A percentile compares a stretch with the other conserved stretches of the same genome.
These are phyloP conservation scores for Apiospora hydei DNA, from an alignment of 2,329 filamentous ascomycete genomes.

Conservation along the genomic window DNA sequence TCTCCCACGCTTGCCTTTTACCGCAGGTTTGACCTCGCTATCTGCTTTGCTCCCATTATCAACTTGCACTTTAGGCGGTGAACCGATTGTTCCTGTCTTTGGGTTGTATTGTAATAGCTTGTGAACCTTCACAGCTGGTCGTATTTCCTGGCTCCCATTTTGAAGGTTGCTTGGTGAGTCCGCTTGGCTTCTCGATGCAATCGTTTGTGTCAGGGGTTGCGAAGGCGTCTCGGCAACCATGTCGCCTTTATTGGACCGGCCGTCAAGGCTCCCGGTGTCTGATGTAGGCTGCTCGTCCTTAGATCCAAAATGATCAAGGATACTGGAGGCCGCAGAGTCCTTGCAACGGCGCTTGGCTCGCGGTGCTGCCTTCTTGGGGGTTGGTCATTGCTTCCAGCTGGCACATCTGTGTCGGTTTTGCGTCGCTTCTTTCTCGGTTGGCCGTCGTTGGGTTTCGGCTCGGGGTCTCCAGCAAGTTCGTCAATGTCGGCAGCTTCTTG, in stretches of 20 bases:
- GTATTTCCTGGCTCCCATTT: not conserved
- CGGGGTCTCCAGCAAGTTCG: conserved; percentile 8
- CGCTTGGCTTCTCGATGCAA: not conserved
- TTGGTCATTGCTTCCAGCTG: conserved; percentile 24
- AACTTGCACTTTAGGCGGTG: conserved; percentile 63
- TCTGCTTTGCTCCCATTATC: conserved; percentile 20
- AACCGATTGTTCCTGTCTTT: conserved; percentile 68
- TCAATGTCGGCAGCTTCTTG: conserved; percentile 28
- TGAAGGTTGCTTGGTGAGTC: not conserved
- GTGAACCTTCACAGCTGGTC: conserved; percentile 45
- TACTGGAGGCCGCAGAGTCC: conserved; percentile 31
- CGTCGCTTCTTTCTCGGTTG: conserved; percentile 48
- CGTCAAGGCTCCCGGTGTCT: conserved; percentile 26
- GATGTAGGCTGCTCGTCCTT: conserved; percentile 20
- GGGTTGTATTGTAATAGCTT: conserved; percentile 65
- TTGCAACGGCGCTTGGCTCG: conserved; percentile 31
- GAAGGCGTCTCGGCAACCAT: conserved; percentile 8
- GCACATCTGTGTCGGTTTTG: conserved; percentile 45
- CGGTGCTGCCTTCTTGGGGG: conserved; percentile 15
- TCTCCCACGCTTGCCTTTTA: conserved; percentile 43
- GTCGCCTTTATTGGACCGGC: conserved; percentile 10
- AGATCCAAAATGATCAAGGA: conserved; percentile 31
- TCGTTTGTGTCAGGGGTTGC: conserved; percentile 21
- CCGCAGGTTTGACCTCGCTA: conserved; percentile 26
- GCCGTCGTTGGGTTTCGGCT: not conserved